Evolutionary conservation across 306 rosid genomes (phyloP).

Genomic region (Prunus davidiana): DNA sequence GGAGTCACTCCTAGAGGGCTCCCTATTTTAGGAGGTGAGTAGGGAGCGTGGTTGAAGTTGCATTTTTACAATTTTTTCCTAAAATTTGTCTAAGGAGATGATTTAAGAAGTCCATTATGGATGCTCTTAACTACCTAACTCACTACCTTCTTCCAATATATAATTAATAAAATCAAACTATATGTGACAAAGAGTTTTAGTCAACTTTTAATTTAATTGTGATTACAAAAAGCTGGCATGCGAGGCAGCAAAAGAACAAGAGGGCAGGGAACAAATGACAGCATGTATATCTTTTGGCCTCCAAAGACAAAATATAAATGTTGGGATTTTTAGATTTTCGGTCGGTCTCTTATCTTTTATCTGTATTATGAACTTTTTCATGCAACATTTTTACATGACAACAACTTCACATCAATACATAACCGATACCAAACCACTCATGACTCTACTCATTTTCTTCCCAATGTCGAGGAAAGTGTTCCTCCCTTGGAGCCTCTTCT

Average conservation of each 20-base stretch:
- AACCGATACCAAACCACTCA: too few species aligned
- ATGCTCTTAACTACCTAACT: neutral
- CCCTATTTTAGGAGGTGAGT: too few species aligned
- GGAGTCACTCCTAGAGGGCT: too few species aligned
- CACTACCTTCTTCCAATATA: neutral
- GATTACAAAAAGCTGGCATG: neutral
- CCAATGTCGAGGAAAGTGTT: too few species aligned
- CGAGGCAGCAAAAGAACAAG: neutral
- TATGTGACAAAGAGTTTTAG: neutral
- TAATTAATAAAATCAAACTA: neutral
- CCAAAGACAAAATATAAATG: neutral
- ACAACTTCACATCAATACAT: neutral
- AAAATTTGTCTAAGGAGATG: too few species aligned
- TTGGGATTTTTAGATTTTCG: neutral
- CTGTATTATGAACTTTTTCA: neutral
- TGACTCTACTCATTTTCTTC: too few species aligned
- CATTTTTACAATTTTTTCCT: too few species aligned
- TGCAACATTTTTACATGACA: neutral
- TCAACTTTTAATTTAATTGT: neutral
- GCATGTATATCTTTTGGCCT: neutral
- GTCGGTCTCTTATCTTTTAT: neutral
- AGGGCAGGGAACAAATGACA: neutral
- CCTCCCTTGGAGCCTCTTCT: too few species aligned
- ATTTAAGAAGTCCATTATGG: rapidly evolving
- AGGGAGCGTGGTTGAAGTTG: too few species aligned